Conservation (phyloP, 768 basidiomycete species). For the Cystoderma amianthinum region DNA sequence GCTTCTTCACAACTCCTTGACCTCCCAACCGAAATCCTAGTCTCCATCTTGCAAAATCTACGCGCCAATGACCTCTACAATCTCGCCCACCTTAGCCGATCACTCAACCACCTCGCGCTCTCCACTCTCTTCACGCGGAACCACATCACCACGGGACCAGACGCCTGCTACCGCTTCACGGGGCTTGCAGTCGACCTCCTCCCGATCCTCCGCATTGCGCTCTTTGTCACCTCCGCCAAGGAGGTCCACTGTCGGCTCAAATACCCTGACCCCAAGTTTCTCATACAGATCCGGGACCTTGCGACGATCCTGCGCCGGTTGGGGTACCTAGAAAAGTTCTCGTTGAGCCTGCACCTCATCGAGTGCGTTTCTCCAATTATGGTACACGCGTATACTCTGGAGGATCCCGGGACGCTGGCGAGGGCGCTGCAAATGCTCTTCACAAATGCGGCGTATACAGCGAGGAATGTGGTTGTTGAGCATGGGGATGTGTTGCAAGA, state of each 20-base stretch:
- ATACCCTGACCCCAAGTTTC: background rate
- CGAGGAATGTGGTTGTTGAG: conserved; percentile 2
- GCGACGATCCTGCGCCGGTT: background rate
- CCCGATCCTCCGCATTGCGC: conserved; percentile 5
- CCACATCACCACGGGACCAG: conserved; percentile 7
- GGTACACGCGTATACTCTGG: conserved; percentile 3
- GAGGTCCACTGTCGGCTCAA: background rate
- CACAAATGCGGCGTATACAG: conserved; percentile 1
- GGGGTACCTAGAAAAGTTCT: background rate
- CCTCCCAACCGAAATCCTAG: conserved; percentile 17
- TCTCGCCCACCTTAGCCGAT: conserved; percentile 9
- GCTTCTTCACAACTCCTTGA: conserved; percentile 3
- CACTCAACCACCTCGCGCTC: conserved; percentile 14
- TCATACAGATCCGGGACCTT: background rate
- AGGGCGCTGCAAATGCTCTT: conserved; percentile 2
- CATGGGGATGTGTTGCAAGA: conserved; percentile 2
- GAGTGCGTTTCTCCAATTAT: conserved; percentile 4
- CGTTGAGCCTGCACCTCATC: conserved; percentile 3
- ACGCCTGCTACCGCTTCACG: conserved; percentile 5
- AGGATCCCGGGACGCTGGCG: background rate
- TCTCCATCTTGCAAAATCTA: conserved; percentile 10
- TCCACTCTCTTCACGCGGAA: conserved; percentile 12
- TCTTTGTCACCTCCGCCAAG: conserved; percentile 4
- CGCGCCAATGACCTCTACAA: conserved; percentile 10
- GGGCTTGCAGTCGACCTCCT: conserved; percentile 5